Base-by-base conservation (phyloP, 345 rosid species). In the Balakata baccata region DNA sequence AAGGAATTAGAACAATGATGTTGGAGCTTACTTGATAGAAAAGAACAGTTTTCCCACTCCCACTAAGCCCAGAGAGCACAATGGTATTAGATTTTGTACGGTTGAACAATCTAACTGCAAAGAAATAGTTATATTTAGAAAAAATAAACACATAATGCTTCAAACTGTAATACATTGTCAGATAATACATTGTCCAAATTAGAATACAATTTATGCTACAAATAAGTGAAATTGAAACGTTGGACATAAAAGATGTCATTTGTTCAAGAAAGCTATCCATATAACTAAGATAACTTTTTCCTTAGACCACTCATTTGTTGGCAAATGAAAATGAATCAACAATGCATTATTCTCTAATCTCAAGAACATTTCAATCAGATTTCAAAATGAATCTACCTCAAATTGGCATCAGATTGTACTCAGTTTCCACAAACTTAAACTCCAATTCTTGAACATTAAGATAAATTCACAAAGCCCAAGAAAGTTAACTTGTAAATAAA, bases 41-140 rank as follows among this genome's bases (percentile, higher is more conserved):
- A 60, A 94, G 84, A 69, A 88, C 79, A 62, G 93, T 94, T 83
- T 92, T 94, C 43, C 98, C 98, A 66, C 98, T 82, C 72, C 95
- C 97, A 61, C 80, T 81, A n/a, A 89, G 90, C 66, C 98, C 98
- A 47, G 92, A 70, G 14, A 94, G 93, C 65, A 94, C 83, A 68
- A 92, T 83, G 74, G 92, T 92, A 70, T 84, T 86, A 34, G 91
- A 86, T 70, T 85, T 92, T 71, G 86, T 74, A 47, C 89, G 86
- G 73, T 77, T 78, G 68, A 88, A 70, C 71, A 87, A 78, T 61
- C 86, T 82, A 76, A 85, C 94, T 89, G 90, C 79, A 61, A 71
- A 2, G 41, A 11, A 75, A 75, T 37, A 18, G 29, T n/a, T 46
- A 66, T 29, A 64, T n/a, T 23, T 14, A 38, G 6, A 16, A 70